These are phyloP conservation scores for Lodderomyces oxycetoniae DNA, from an alignment of 1,139 yeast species.

Conservation along the genomic window DNA sequence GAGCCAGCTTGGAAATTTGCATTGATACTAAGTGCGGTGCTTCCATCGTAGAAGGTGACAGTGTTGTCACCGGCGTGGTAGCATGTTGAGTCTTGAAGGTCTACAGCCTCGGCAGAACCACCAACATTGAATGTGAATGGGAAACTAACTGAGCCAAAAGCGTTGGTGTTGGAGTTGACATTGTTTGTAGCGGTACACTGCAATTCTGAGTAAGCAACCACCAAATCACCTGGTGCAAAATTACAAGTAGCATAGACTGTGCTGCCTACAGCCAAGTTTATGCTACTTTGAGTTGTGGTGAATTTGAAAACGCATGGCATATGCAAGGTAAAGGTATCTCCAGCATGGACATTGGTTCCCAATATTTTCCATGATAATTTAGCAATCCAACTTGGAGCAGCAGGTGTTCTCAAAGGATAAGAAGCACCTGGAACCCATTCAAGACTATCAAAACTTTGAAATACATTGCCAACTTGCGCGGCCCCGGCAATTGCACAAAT, in stretches of 20 bases:
- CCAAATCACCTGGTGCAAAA: conserved; percentile 20
- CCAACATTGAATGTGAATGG: conserved; percentile 30
- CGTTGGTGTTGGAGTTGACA: conserved; percentile 14
- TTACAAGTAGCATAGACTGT: conserved; percentile 25
- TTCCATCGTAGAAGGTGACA: conserved; percentile 27
- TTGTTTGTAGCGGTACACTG: conserved; percentile 21
- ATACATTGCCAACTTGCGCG: conserved; percentile 17
- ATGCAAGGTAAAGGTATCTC: conserved; percentile 29
- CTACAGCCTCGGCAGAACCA: conserved; percentile 17
- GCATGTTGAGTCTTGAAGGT: conserved; percentile 19
- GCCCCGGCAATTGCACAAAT: no score
- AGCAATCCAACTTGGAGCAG: conserved; percentile 23
- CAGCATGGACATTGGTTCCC: conserved; percentile 19
- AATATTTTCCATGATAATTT: conserved; percentile 23
- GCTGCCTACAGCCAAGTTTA: conserved; percentile 18
- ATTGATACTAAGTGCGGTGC: conserved; percentile 15
- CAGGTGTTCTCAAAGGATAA: conserved; percentile 12
- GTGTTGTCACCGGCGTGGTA: conserved; percentile 23
- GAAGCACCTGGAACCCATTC: conserved; percentile 11
- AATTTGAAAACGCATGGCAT: conserved; percentile 32
- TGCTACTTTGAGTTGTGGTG: conserved; percentile 16
- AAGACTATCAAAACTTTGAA: conserved; percentile 16
- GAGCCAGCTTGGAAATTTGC: conserved; percentile 16
- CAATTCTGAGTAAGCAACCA: conserved; percentile 21
- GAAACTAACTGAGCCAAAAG: conserved; percentile 21